phyloP scores from a whole-genome alignment of 1,284 basidiomycete species.

The Austropuccinia psidii region DNA sequence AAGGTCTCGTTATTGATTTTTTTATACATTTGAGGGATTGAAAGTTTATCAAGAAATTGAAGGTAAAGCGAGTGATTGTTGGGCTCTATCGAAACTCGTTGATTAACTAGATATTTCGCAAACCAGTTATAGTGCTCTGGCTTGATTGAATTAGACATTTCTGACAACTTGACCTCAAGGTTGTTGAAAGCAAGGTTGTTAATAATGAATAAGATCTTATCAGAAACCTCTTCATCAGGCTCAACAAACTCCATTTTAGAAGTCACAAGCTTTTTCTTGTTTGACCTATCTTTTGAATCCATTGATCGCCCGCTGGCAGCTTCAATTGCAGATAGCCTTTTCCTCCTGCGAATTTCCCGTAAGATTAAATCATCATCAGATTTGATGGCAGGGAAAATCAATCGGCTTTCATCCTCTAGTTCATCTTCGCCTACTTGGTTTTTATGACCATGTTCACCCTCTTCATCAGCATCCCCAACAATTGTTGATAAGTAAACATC shows the following conservation, averaged over 20 bases:
- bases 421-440: neutral
- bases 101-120: conserved; percentile 91
- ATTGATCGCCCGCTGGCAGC: neutral
- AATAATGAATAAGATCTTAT: conserved; percentile 94
- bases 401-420: neutral
- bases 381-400: conserved; percentile 20
- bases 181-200: conserved; percentile 95
- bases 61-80: conserved; percentile 96
- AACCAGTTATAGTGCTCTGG: conserved; percentile 86
- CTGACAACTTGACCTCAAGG: conserved; percentile 73
- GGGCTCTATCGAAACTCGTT: conserved; percentile 89
- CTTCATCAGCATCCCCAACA: conserved; percentile 6
- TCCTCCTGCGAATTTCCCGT: conserved; percentile 25
- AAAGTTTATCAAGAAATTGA: conserved; percentile 77
- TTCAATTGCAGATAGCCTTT: neutral
- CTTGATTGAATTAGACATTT: conserved; percentile 73
- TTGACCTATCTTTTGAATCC: conserved; percentile 45
- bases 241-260: conserved; percentile 56
- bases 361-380: conserved; percentile 30
- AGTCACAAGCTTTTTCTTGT: conserved; percentile 46
- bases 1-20: conserved; percentile 88
- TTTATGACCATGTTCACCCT: neutral
- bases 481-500: conserved; percentile 22
- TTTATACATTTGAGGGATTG: conserved; percentile 57
- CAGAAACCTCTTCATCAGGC: conserved; percentile 79